These are phyloP conservation scores for Hymenoscyphus albidus DNA, from an alignment of 2,329 filamentous ascomycete genomes.

Conservation along the genomic window DNA sequence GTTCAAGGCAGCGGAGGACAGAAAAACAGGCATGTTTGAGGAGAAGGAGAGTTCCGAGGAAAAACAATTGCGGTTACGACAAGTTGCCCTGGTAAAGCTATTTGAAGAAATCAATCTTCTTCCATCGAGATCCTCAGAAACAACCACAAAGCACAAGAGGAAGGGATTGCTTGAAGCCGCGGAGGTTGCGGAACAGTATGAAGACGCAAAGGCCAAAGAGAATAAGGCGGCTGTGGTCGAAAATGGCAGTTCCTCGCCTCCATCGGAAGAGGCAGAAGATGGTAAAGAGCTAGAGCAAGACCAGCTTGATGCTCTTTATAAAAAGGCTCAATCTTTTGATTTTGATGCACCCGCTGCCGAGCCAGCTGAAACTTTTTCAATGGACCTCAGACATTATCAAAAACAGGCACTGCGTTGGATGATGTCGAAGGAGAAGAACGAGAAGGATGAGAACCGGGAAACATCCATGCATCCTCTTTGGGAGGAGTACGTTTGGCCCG, in stretches of 20 bases:
- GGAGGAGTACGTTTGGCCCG: constrained; percentile 92
- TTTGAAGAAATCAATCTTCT: constrained; percentile 85
- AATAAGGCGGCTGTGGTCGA: constrained; percentile 20
- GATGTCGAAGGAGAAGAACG: constrained; percentile 84
- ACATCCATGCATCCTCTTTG: constrained; percentile 93
- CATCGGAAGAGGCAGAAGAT: constrained; percentile 64
- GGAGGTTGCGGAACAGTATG: constrained; percentile 77
- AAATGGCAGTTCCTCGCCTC: constrained; percentile 42
- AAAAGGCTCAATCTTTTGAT: constrained; percentile 95
- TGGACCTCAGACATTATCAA: constrained; percentile 87
- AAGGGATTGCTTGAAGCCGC: constrained; percentile 82
- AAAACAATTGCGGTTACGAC: constrained; percentile 74
- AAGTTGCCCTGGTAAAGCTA: constrained; percentile 82
- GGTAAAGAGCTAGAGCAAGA: constrained; percentile 91
- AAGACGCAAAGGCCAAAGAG: constrained; percentile 47
- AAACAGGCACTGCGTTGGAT: constrained; percentile 97
- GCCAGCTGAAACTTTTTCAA: constrained; percentile 74
- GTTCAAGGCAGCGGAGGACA: constrained; percentile 64
- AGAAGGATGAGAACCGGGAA: constrained; percentile 62
- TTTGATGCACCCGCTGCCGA: constrained; percentile 86
- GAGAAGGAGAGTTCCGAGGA: constrained; percentile 83
- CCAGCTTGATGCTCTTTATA: constrained; percentile 89
- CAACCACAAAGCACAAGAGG: constrained; percentile 73
- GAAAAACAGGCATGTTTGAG: constrained; percentile 87
- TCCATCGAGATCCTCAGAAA: constrained; percentile 69